These are phyloP conservation scores for Hypomontagnella submonticulosa DNA, from an alignment of 495 filamentous ascomycete species.

Conservation along the genomic window DNA sequence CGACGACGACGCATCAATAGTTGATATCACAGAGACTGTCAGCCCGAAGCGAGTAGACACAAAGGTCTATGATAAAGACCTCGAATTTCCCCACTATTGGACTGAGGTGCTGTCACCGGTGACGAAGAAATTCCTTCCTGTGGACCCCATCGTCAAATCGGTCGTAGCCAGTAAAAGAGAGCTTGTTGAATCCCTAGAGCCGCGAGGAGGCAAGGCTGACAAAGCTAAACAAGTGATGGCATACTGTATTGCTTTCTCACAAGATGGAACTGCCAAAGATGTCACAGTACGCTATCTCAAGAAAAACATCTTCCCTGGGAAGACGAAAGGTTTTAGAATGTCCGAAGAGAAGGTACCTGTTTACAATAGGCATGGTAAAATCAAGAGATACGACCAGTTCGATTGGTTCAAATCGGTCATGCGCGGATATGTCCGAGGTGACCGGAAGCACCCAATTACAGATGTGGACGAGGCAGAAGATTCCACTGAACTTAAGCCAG, in stretches of 20 bases:
- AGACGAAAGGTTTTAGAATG: conserved; percentile 87
- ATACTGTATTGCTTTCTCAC: conserved; percentile 88
- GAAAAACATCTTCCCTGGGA: conserved; percentile 83
- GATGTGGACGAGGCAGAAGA: conserved; percentile 83
- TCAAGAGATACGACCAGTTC: conserved; percentile 73
- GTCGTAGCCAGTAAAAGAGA: conserved; percentile 74
- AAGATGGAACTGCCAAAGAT: conserved; percentile 91
- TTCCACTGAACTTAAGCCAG: conserved; percentile 74
- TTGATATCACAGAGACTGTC: conserved; percentile 48
- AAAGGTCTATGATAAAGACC: conserved; percentile 70
- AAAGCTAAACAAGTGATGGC: conserved; percentile 89
- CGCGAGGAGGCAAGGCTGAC: conserved; percentile 81
- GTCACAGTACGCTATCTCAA: conserved; percentile 93
- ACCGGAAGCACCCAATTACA: conserved; percentile 64
- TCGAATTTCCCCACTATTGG: conserved; percentile 92
- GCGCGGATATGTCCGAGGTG: conserved; percentile 73
- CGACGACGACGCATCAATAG: conserved; percentile 54
- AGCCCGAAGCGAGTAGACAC: conserved; percentile 33
- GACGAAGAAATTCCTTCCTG: conserved; percentile 78
- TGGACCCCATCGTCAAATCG: conserved; percentile 79
- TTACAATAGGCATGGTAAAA: conserved; percentile 75
- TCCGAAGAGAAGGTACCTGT: conserved; percentile 80
- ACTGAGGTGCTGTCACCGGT: conserved; percentile 85
- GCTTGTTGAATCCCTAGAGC: conserved; percentile 79
- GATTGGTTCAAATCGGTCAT: conserved; percentile 91